phyloP scores from a whole-genome alignment of 2,329 filamentous ascomycete genomes.

The Rhinocladiella similis region DNA sequence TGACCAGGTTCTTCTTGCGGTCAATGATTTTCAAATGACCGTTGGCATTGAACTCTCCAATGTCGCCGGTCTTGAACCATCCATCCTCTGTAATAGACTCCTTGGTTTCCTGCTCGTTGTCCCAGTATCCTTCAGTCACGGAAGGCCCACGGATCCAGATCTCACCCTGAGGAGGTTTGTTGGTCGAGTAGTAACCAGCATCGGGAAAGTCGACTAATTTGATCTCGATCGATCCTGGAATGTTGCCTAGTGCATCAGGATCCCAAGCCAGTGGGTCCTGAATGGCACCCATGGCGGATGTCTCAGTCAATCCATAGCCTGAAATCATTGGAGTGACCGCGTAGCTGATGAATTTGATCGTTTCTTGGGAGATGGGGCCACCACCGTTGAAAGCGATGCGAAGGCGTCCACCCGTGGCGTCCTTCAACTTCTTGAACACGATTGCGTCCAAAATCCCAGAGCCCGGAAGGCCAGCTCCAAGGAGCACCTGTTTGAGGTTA shows the following conservation, averaged over 20 bases:
- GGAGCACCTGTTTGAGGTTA: constrained; percentile 61
- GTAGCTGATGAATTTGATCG: constrained; percentile 86
- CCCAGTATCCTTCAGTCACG: constrained; percentile 76
- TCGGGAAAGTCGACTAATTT: constrained; percentile 91
- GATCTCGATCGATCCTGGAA: constrained; percentile 75
- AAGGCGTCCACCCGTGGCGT: constrained; percentile 83
- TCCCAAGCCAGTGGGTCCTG: constrained; percentile 82
- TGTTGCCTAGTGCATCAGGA: constrained; percentile 71
- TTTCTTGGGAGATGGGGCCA: constrained; percentile 83
- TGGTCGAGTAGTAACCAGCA: constrained; percentile 76
- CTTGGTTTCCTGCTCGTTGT: constrained; percentile 81
- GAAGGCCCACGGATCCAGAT: constrained; percentile 81
- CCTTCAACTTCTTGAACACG: constrained; percentile 89
- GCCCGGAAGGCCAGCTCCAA: constrained; percentile 56
- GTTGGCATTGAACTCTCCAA: constrained; percentile 79
- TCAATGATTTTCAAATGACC: constrained; percentile 88
- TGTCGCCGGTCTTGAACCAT: constrained; percentile 97
- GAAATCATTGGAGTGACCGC: constrained; percentile 91
- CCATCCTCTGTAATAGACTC: constrained; percentile 77
- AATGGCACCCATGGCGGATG: constrained; percentile 62
- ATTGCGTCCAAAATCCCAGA: constrained; percentile 72
- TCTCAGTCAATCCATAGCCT: constrained; percentile 95
- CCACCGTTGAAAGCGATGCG: constrained; percentile 93
- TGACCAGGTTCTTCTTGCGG: constrained; percentile 97
- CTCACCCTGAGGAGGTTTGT: constrained; percentile 82